Base-by-base conservation (phyloP, 176 grass and related monocot genomes). In the Oropetium thomaeum region DNA sequence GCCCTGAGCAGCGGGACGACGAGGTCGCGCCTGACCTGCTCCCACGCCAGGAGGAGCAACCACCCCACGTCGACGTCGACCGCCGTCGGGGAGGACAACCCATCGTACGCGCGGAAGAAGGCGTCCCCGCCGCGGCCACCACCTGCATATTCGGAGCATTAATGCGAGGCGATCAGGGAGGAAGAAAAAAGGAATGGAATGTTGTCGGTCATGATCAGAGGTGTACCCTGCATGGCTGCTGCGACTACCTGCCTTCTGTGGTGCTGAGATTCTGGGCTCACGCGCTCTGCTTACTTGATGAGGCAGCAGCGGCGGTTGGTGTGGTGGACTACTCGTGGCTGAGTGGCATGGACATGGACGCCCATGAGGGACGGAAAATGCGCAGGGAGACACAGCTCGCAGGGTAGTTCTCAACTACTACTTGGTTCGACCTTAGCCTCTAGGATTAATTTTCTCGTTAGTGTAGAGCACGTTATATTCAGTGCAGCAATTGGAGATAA, bases 161-260 rank as follows among this genome's bases (percentile, higher is more conserved):
- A 59, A 19, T 22, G 10, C 10, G 30, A 13, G n/a, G 43, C 57
- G 37, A 74, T 25, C 53, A 2, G 6, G 51, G 44, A 40, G 29
- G 49, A 41, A 23, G 27, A 51, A 23, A 8, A 61, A 17, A 15
- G 45, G 45, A 54, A 44, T 47, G 12, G 44, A 67, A 70, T 30
- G 38, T 53, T 51, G 15, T 5, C 19, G 49, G 31, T 3, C 25
- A 65, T 19, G 2, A 8, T 10, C 53, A 27, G 22, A 57, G 5
- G 19, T 64, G 59, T 74, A 90, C 87, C 83, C 82, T 70, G 73
- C 87, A 86, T 90, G 51, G 60, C 74, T 70, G 61, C 80, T 89
- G 55, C 35, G 5, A 44, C 77, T 70, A 47, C 20, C 80, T 57
- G 48, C 62, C 26, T 3, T 39, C 39, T 19, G 43, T 5, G 54